phyloP scores from a whole-genome alignment of 2,329 filamentous ascomycete genomes.

The Aspergillus pseudonomiae region DNA sequence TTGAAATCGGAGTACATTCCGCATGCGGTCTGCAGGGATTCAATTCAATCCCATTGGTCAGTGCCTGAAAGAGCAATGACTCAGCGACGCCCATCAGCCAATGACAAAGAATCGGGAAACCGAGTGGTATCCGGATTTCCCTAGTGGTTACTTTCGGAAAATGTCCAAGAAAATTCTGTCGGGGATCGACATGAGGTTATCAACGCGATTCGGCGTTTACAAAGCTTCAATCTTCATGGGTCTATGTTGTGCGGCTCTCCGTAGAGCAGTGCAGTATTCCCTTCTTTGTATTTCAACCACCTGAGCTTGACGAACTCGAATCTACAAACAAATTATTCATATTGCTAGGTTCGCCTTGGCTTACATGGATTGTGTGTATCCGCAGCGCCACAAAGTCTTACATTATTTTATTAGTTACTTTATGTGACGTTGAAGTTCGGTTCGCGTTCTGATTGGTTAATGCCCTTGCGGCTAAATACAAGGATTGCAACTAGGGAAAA shows the following conservation, averaged over 20 bases:
- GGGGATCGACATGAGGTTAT: neutral
- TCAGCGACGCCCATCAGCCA: neutral
- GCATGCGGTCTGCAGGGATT: neutral
- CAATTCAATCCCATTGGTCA: neutral
- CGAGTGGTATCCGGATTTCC: neutral
- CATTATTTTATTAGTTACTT: neutral
- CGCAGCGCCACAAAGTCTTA: neutral
- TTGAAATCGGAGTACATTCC: neutral
- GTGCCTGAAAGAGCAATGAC: neutral
- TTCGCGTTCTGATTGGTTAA: neutral
- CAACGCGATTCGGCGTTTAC: neutral
- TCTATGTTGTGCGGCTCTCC: neutral
- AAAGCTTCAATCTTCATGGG: neutral
- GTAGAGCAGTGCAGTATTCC: neutral
- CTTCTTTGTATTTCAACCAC: neutral
- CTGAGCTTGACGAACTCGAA: neutral
- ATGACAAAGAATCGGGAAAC: neutral
- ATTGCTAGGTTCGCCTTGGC: neutral
- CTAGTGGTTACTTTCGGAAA: neutral
- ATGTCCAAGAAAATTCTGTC: neutral
- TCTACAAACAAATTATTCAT: neutral
- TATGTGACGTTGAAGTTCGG: neutral
- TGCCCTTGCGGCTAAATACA: neutral
- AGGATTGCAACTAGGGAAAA: too few species aligned
- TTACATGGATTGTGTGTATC: neutral